A percentile compares a stretch with the other conserved stretches of the same genome.
These are phyloP conservation scores for Fusarium domesticum DNA, from an alignment of 2,329 filamentous ascomycete genomes.

Conservation along the genomic window DNA sequence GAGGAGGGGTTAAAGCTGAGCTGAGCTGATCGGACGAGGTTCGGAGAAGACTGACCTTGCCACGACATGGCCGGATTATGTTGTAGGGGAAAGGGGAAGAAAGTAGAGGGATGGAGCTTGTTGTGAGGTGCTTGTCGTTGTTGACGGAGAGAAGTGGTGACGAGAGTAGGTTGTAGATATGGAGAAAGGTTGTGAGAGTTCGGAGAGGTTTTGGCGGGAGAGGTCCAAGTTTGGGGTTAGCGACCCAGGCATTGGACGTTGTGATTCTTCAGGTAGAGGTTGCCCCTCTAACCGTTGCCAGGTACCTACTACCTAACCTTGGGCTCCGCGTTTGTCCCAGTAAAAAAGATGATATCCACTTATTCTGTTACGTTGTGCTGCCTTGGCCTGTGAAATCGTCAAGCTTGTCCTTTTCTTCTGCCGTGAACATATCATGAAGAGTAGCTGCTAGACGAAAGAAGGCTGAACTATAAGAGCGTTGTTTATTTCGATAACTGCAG, in stretches of 20 bases:
- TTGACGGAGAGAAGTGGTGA: constrained; percentile 2
- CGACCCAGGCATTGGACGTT: constrained; percentile 12
- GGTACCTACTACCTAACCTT: no score
- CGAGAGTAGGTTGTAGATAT: constrained; percentile 10
- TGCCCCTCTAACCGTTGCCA: constrained; percentile 26
- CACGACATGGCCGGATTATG: constrained; percentile 61
- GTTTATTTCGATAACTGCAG: no score
- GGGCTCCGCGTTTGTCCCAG: constrained; percentile 19
- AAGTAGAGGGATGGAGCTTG: constrained; percentile 4
- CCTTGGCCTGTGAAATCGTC: no score
- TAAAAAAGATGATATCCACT: no score
- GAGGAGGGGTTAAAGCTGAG: constrained; percentile 12
- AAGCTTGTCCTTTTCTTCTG: no score
- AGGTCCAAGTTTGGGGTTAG: constrained; percentile 11
- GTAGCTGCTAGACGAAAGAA: no score
- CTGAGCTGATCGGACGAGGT: constrained; percentile 2
- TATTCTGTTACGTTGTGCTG: no score
- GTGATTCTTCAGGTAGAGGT: constrained; percentile 25
- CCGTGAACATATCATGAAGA: no score
- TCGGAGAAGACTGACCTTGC: constrained; percentile 57
- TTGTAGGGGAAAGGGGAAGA: constrained; percentile 10
- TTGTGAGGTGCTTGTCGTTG: neutral
- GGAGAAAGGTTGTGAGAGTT: constrained; percentile 22
- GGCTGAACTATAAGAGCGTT: no score
- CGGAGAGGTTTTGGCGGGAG: constrained; percentile 20